Evolutionary conservation across 768 basidiomycete species (phyloP), one percentile per base, ranked within the genome.

Genomic region (Gloeostereum incarnatum): DNA sequence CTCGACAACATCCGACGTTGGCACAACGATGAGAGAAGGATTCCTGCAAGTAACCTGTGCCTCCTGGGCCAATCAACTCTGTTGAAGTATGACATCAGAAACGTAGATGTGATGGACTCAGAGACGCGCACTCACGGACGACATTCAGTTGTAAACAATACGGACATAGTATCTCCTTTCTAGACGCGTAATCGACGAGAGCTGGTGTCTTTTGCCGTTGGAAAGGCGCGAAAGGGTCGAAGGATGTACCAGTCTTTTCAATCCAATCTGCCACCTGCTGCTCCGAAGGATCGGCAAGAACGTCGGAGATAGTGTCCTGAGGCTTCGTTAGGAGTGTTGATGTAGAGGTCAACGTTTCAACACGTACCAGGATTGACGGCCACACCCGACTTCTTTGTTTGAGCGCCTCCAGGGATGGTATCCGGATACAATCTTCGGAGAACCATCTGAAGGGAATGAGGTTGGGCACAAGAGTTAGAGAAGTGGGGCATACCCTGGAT

Each of bases 21-120:
- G 31, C 21, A 43, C 75, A 78, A 27, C 21, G 17, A 1, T 45
- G 35, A 3, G 23, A 47, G 40, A 77, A 77, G 0, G 49, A 51
- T 16, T 53, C 51, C 42, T 75, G 72, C 0, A 68, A 49, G 37
- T 74, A 78, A 0, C 76, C 76, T 1, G 61, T 65, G 1, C 66
- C 69, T 0, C 50, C 43, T 5, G 47, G 49, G 4, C 54, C 65
- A 38, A 68, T 43, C 25, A 66, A 66, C 1, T 62, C 74, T 76
- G 22, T 2, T 10, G 27, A 13, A 16, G 20, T 5, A 10, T 32
- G 3, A 22, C 9, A 7, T 35, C 8, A 25, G 29, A 20, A 24
- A 21, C 27, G 31, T 9, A 20, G 10, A 10, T 16, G 14, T 31
- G 19, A 19, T n/a, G n/a, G n/a, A n/a, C n/a, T n/a, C n/a, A 17